Conservation (phyloP, 192 early-diverging fungal genomes). For the Coemansia sp. region DNA sequence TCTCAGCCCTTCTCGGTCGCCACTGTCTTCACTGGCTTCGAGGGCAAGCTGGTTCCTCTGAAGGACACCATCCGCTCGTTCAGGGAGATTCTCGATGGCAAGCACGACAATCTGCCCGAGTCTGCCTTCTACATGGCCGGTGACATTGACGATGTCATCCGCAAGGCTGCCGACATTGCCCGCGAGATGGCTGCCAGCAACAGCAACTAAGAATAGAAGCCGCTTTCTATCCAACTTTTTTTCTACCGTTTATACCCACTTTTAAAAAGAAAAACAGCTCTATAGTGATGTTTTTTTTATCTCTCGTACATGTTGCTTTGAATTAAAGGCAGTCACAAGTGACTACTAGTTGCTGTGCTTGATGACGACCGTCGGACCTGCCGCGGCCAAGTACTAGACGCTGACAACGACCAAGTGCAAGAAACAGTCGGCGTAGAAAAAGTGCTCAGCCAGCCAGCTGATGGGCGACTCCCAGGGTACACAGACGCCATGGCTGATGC, state of each 20-base stretch:
- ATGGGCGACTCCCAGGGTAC: constrained; percentile 74
- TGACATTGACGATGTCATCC: constrained; percentile 91
- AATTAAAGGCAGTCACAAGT: neutral
- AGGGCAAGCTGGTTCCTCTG: constrained; percentile 87
- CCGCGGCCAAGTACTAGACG: neutral
- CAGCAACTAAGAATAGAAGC: constrained; percentile 26
- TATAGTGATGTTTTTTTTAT: neutral
- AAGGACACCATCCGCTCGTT: constrained; percentile 97
- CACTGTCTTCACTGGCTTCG: constrained; percentile 96
- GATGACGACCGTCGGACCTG: neutral
- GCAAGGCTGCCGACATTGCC: constrained; percentile 86
- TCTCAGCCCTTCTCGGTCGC: constrained; percentile 97
- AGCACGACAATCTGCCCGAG: constrained; percentile 95
- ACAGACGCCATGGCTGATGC: constrained; percentile 72
- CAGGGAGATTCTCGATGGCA: constrained; percentile 96
- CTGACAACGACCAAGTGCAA: constrained; percentile 71
- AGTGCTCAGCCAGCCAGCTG: constrained; percentile 73
- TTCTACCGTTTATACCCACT: constrained; percentile 1
- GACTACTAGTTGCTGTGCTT: neutral
- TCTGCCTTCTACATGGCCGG: constrained; percentile 98
- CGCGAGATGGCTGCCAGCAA: constrained; percentile 63
- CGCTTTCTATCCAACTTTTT: neutral
- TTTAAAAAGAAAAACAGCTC: neutral
- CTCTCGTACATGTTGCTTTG: neutral
- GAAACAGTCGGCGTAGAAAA: constrained; percentile 82